Conservation (phyloP, 2,329 filamentous ascomycete genomes). For the Venturia aucupariae region DNA sequence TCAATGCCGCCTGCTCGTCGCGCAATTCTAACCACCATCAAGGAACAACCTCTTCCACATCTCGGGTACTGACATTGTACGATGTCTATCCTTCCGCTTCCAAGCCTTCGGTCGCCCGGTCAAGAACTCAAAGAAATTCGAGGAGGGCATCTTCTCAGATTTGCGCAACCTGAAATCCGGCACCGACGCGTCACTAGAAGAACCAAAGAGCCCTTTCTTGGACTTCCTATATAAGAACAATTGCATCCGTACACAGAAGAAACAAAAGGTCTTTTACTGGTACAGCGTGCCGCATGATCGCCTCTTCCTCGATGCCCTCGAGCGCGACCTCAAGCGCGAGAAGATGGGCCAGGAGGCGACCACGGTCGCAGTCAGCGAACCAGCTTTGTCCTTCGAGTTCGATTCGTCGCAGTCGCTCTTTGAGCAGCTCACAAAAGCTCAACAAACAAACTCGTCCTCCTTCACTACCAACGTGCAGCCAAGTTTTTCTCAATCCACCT, state of each 20-base stretch:
- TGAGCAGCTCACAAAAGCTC: conserved; percentile 97
- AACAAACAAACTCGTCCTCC: conserved; percentile 96
- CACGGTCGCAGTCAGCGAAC: conserved; percentile 92
- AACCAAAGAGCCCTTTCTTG: conserved; percentile 96
- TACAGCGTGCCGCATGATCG: conserved; percentile 98
- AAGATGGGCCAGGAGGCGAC: conserved; percentile 99
- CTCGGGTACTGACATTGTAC: conserved; percentile 95
- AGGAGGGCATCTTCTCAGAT: conserved; percentile 98
- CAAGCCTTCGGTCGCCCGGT: conserved; percentile 97
- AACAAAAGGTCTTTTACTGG: conserved; percentile 99
- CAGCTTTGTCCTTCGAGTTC: conserved; percentile 95
- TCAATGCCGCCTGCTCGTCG: neutral
- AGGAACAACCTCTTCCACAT: conserved; percentile 99
- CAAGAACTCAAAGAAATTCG: conserved; percentile 99
- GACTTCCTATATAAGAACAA: conserved; percentile 99
- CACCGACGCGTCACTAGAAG: conserved; percentile 94
- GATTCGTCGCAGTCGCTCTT: conserved; percentile 98
- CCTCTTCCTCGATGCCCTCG: conserved; percentile 91
- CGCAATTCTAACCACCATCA: conserved; percentile 15
- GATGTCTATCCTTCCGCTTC: conserved; percentile 95
- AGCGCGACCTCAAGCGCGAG: conserved; percentile 95
- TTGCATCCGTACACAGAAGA: conserved; percentile 99
- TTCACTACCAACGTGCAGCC: conserved; percentile 66
- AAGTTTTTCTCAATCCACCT: conserved; percentile 68
- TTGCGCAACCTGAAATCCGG: conserved; percentile 96